Evolutionary conservation across 495 filamentous ascomycete genomes (phyloP), one percentile per base, ranked within the genome.

Genomic region (Penicillium canariense): DNA sequence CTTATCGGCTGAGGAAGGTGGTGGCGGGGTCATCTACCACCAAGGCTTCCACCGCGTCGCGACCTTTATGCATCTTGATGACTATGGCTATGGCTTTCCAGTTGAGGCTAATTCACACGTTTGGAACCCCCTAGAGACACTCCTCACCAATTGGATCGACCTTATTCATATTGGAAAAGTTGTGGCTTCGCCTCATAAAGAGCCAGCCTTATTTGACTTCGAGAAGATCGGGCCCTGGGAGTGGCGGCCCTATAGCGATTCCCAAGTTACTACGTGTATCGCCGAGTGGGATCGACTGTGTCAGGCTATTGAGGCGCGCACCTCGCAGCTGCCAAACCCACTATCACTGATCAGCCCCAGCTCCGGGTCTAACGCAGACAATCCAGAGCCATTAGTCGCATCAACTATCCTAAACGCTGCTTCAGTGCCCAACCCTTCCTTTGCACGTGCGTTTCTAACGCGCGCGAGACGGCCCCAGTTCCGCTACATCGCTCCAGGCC

Each of bases 91-190:
- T 12, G 54, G 40, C 17, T 56, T 56, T 46, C 54, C 47, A 56
- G 52, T 60, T 14, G 42, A 56, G 27, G 52, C 25, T 35, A 17
- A 54, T 40, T 10, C 35, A 22, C 36, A 68, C 15, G 40, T 69
- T 15, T 74, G 69, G 67, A 55, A 65, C 43, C 63, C 71, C 4
- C 61, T 74, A 12, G 71, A 74, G 63, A 74, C 66, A 5, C 40
- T 74, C 0, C 63, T 74, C 30, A 52, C 56, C 45, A 58, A 72
- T 40, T 74, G 69, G 69, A 66, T 71, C 32, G 35, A 56, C 11
- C 46, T 68, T 27, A 55, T 72, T 43, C 57, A 48, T 22, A 32
- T 72, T 43, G 66, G 64, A 30, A 74, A 74, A 52, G 48, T 56
- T 23, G 36, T 53, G 44, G 55, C 55, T 54, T 53, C 55, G 43